phyloP scores from a whole-genome alignment of 176 grass and related monocot genomes.

The Carex parvula region DNA sequence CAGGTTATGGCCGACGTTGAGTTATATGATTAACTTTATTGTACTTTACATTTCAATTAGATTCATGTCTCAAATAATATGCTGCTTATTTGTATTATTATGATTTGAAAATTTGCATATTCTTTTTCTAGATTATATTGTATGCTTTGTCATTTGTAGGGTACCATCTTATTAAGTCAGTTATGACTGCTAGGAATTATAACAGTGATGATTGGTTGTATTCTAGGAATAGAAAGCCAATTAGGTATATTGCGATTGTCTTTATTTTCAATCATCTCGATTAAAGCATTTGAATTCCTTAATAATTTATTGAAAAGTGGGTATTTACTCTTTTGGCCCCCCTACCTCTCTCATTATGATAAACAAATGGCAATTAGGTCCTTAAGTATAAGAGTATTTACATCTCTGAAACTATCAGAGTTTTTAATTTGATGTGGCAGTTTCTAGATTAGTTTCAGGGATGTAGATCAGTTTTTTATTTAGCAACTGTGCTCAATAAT shows the following conservation, averaged over 20 bases:
- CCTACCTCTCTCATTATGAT: no score
- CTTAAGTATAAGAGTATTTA: no score
- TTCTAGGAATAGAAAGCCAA: background rate
- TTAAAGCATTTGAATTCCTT: background rate
- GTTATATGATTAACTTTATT: background rate
- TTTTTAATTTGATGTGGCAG: no score
- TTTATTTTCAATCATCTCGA: background rate
- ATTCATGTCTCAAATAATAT: background rate
- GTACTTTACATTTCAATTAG: conserved; percentile 5
- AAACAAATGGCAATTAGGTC: no score
- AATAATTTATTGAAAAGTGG: background rate
- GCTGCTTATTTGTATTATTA: background rate
- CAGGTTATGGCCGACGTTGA: conserved; percentile 53
- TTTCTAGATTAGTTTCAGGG: no score
- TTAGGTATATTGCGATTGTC: background rate
- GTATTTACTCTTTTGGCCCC: no score
- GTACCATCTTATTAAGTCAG: background rate
- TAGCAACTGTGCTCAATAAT: no score
- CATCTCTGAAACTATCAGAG: no score
- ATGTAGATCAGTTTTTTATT: no score
- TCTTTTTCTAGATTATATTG: background rate
- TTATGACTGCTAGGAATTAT: background rate
- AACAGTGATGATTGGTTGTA: background rate
- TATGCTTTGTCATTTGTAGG: background rate
- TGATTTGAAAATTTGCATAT: background rate